Evolutionary conservation across 2,329 filamentous ascomycete genomes (phyloP), one percentile per base, ranked within the genome.

Genomic region (Amylocarpus encephaloides): DNA sequence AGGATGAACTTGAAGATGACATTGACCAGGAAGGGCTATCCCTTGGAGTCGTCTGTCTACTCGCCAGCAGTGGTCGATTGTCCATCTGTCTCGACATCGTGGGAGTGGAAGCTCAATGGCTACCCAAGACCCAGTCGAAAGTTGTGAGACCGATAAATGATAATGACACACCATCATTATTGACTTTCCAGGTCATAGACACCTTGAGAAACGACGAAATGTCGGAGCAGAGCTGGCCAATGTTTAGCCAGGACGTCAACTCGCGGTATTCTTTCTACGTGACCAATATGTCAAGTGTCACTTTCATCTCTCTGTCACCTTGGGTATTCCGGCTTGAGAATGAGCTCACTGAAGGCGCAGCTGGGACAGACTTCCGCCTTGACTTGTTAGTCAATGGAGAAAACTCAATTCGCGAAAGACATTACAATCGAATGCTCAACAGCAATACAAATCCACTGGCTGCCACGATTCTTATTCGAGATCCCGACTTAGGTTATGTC

Each of bases 291-390:
- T 76, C 74, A 5, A 79, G 77, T 51, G 77, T 85, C 57, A 81
- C 76, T 1, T 78, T 74, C 51, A 67, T 85, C 11, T 83, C 80
- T 1, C 69, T 85, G 32, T 68, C 76, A 1, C 73, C 79, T 1
- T 85, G 81, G 81, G 75, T 83, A 3, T 83, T 81, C 64, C 74
- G 80, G 2, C 71, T 85, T 0, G 81, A 84, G 63, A 73, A 75
- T 43, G 81, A 85, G 66, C 69, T 85, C 13, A 75, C 72, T 10
- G 74, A 78, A 48, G 75, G 76, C 1, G 74, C 79, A 51, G 74
- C 76, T 2, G 80, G 81, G 3, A 75, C 76, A 1, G 79, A 83
- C 51, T 82, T 84, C 62, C 72, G 81, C 56, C 73, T 85, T 43
- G 76, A 80, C 35, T 70, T 83, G 12, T 67, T 84, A 26, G 77